These are phyloP conservation scores for Fusarium euwallaceae DNA, from an alignment of 2,329 filamentous ascomycete species.

Conservation along the genomic window DNA sequence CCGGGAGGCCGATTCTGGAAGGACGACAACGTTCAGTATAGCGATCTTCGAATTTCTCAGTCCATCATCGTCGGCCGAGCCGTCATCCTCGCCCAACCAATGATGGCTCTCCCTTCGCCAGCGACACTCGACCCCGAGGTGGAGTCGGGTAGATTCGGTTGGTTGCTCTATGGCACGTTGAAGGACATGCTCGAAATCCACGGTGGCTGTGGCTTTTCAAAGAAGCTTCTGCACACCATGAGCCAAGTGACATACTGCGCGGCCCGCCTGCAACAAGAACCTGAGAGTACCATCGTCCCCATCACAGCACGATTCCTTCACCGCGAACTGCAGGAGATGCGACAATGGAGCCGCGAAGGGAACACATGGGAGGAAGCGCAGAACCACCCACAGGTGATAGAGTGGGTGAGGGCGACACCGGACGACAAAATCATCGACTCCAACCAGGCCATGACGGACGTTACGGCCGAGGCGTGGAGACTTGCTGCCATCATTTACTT, in stretches of 20 bases:
- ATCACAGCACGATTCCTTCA: slow-evolving; percentile 47
- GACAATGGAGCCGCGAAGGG: slow-evolving; percentile 54
- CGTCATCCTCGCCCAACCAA: slow-evolving; percentile 56
- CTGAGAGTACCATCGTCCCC: slow-evolving; percentile 49
- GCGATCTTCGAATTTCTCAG: slow-evolving; percentile 53
- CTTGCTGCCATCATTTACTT: slow-evolving; percentile 55
- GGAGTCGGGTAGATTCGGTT: slow-evolving; percentile 53
- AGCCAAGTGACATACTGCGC: slow-evolving; percentile 56
- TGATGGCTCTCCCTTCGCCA: slow-evolving; percentile 50
- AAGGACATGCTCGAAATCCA: slow-evolving; percentile 55
- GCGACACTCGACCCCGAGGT: slow-evolving; percentile 46
- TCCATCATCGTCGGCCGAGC: slow-evolving; percentile 56
- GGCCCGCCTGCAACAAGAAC: slow-evolving; percentile 51
- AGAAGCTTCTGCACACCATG: slow-evolving; percentile 54
- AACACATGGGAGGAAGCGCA: slow-evolving; percentile 37
- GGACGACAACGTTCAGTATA: slow-evolving; percentile 50
- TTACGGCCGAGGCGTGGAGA: slow-evolving; percentile 59
- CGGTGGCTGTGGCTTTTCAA: slow-evolving; percentile 58
- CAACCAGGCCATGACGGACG: slow-evolving; percentile 54
- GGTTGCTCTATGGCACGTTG: slow-evolving; percentile 55
- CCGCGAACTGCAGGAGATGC: slow-evolving; percentile 48
- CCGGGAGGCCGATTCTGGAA: slow-evolving; percentile 55
- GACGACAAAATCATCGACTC: slow-evolving; percentile 45
- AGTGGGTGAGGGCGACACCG: slow-evolving; percentile 48
- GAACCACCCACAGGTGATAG: slow-evolving; percentile 37